phyloP scores from a whole-genome alignment of 208 protist species.

The Leishmania lainsoni region DNA sequence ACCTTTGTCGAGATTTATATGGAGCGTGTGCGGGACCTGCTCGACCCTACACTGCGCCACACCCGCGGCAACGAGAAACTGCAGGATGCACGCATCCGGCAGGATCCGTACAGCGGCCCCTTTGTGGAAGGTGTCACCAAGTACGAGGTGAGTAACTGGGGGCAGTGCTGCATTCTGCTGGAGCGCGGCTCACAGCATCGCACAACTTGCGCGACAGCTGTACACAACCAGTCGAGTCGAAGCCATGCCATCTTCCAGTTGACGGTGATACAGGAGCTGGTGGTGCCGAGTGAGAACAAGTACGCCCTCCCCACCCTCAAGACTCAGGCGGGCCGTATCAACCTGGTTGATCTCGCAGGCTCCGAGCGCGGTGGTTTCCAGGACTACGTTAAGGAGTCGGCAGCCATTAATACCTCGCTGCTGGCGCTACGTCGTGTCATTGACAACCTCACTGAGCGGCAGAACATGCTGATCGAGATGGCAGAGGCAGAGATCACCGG shows the following conservation, averaged over 20 bases:
- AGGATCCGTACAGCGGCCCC: slow-evolving; percentile 85
- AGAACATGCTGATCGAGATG: slow-evolving; percentile 91
- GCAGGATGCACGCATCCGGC: slow-evolving; percentile 87
- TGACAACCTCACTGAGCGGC: slow-evolving; percentile 87
- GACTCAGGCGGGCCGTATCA: slow-evolving; percentile 82
- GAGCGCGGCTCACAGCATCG: slow-evolving; percentile 89
- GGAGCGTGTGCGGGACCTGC: slow-evolving; percentile 95
- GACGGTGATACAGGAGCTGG: slow-evolving; percentile 79
- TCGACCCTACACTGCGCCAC: slow-evolving; percentile 87
- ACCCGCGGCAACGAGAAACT: slow-evolving; percentile 78
- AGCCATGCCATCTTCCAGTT: slow-evolving; percentile 92
- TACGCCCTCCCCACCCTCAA: slow-evolving; percentile 63
- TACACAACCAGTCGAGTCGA: slow-evolving; percentile 90
- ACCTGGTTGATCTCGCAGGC: slow-evolving; percentile 91
- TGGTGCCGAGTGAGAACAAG: slow-evolving; percentile 67
- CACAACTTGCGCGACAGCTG: slow-evolving; percentile 91
- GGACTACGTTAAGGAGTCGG: slow-evolving; percentile 91
- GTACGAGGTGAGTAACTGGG: slow-evolving; percentile 90
- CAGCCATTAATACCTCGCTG: slow-evolving; percentile 91
- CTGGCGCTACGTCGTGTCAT: slow-evolving; percentile 86
- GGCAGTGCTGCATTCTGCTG: slow-evolving; percentile 88
- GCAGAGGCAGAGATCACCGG: slow-evolving; percentile 75
- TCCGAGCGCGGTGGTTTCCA: slow-evolving; percentile 91
- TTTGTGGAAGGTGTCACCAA: slow-evolving; percentile 91
- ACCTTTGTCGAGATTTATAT: slow-evolving; percentile 98